These are phyloP conservation scores for Ustilago sp. DNA, from an alignment of 1,284 basidiomycete species.

Conservation along the genomic window DNA sequence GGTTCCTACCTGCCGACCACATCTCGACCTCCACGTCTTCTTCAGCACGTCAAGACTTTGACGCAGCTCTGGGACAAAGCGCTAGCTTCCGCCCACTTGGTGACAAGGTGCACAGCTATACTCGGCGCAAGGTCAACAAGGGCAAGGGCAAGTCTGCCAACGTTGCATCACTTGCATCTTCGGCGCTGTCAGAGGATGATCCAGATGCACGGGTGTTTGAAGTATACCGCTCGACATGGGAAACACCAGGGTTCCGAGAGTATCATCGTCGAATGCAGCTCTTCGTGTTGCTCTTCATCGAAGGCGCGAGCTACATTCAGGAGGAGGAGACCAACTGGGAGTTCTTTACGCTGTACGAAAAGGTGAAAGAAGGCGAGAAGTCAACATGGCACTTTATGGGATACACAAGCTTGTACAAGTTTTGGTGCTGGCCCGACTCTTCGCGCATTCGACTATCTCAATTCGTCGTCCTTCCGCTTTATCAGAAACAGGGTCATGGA, in stretches of 20 bases:
- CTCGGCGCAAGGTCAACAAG: constrained; percentile 69
- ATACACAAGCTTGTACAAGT: constrained; percentile 59
- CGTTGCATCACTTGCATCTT: constrained; percentile 44
- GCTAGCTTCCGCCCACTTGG: constrained; percentile 81
- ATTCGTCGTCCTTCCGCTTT: constrained; percentile 92
- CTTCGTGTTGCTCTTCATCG: constrained; percentile 93
- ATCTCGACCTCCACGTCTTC: constrained; percentile 35
- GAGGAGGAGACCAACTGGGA: constrained; percentile 72
- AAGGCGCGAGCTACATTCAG: constrained; percentile 83
- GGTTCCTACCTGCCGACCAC: constrained; percentile 81
- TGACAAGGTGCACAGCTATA: constrained; percentile 81
- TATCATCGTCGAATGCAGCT: constrained; percentile 95
- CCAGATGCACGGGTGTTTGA: constrained; percentile 57
- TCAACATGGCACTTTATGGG: constrained; percentile 82
- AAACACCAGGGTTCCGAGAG: constrained; percentile 88
- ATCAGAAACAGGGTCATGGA: constrained; percentile 84
- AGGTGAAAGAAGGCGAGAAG: constrained; percentile 5
- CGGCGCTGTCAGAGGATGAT: constrained; percentile 60
- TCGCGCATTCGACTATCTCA: constrained; percentile 74
- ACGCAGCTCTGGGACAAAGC: constrained; percentile 73
- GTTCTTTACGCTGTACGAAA: constrained; percentile 69
- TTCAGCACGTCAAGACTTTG: constrained; percentile 73
- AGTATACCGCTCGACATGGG: constrained; percentile 75
- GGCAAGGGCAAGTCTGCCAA: constrained; percentile 73
- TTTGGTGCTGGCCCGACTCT: constrained; percentile 60